A percentile compares a stretch with the other conserved stretches of the same genome.
These are phyloP conservation scores for Metarhizium anisopliae DNA, from an alignment of 2,329 filamentous ascomycete genomes.

Conservation along the genomic window DNA sequence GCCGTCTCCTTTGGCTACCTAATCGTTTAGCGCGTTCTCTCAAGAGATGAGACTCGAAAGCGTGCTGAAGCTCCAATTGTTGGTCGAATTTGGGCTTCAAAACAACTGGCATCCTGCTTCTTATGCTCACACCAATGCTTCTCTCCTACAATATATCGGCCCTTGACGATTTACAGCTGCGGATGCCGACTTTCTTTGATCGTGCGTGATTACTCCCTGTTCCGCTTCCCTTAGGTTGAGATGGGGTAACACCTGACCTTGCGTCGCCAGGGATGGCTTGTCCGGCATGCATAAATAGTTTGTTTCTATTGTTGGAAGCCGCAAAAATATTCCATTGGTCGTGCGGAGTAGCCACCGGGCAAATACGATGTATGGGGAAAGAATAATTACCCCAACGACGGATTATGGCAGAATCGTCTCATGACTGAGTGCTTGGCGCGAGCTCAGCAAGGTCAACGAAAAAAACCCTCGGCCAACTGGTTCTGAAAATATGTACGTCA, in stretches of 20 bases:
- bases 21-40: not conserved
- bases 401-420: not conserved
- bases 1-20: not conserved
- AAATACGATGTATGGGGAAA: not conserved
- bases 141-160: not conserved
- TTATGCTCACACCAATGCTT: not conserved
- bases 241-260: not conserved
- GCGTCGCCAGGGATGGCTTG: not conserved
- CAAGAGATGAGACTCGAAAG: not conserved
- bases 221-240: not conserved
- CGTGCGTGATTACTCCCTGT: not conserved
- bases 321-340: not conserved
- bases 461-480: not conserved
- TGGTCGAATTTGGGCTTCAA: not conserved
- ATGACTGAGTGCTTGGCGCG: not conserved
- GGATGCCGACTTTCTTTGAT: not conserved
- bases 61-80: no score
- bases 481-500: not conserved
- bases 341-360: not conserved
- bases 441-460: not conserved
- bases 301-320: conserved; percentile 2
- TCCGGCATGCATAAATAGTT: not conserved
- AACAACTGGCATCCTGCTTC: not conserved
- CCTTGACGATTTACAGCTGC: no score
- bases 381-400: not conserved